Base-by-base conservation (phyloP, 1,284 basidiomycete species). In the Pseudozyma pruni region DNA sequence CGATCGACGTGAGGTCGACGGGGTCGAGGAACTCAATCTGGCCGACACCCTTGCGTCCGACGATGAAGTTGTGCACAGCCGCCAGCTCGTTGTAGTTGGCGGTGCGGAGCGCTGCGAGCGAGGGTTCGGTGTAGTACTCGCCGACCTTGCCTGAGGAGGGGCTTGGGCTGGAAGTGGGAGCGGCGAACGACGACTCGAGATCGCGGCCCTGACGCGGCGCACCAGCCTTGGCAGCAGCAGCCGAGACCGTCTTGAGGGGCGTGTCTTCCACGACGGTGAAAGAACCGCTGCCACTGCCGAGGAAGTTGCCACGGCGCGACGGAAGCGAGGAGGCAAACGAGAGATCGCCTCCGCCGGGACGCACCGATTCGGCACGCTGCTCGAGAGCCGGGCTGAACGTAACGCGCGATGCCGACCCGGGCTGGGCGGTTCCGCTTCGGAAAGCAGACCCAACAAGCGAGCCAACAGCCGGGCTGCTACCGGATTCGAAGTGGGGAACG, bases 41-140 rank as follows among this genome's bases (percentile, higher is more conserved):
- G 43, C 96, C 95, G 75, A 90, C 96, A 40, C 94, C 94, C 56
- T 90, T 88, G 31, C 96, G 90, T 9, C 94, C 93, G 37, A 96
- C 93, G 23, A 90, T 86, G 72, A 99, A 90, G 77, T 89, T 88
- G 41, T 82, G 76, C 1, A 89, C 83, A 45, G 88, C 84, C 76
- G 90, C 89, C 17, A 98, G 86, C 74, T 92, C 88, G 31, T 72
- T 62, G 59, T 66, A 72, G 25, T 67, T 64, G 61, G 71, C 67
- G 33, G 68, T 66, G 38, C 77, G 72, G 19, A 82, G 64, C 29
- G 57, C 74, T 23, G 63, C 31, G 2, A 81, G 64, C 25, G 73
- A 49, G 13, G 80, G 80, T 49, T 71, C 66, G 16, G 66, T 74
- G 55, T 70, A 79, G 69, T 82, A 82, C 40, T 76, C 76, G 41